phyloP scores from a whole-genome alignment of 176 grass and related monocot genomes.

The barley (Hordeum vulgare) region MorexV3_pseudomolecules_assembly NC_058523.1:488870651-488871150 shows the following conservation, averaged over 20 bases:
- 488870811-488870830: too few species aligned
- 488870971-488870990: not conserved
- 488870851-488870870: not conserved
- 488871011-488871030: not conserved
- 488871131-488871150: too few species aligned
- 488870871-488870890: not conserved
- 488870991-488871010: too few species aligned
- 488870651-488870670: not conserved
- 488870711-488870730: not conserved
- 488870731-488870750: constrained; percentile 5
- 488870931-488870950: not conserved
- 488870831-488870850: too few species aligned
- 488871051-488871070: not conserved
- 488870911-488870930: not conserved
- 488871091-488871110: not conserved
- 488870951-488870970: not conserved
- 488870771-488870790: too few species aligned
- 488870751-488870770: not conserved
- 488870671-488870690: not conserved
- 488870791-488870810: too few species aligned
- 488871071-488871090: not conserved
- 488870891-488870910: not conserved
- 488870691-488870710: not conserved
- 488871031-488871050: not conserved
- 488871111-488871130: constrained; percentile 13